These are phyloP conservation scores for Fraxinus paxiana DNA, from an alignment of 305 asterid species.

Conservation along the genomic window DNA sequence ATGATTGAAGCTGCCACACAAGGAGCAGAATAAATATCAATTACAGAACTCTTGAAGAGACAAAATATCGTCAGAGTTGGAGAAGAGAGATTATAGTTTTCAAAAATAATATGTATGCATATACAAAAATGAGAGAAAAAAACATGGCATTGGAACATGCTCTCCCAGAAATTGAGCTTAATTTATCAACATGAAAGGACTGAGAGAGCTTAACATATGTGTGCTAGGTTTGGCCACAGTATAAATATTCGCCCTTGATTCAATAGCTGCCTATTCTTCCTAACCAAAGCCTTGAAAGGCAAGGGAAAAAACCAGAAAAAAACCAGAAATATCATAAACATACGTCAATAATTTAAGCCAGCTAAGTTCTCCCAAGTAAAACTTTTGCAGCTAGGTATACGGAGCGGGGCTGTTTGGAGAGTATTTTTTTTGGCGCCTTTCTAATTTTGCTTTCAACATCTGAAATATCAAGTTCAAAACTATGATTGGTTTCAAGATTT, in stretches of 20 bases:
- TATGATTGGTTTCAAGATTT: background rate
- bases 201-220: background rate
- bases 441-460: background rate
- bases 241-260: background rate
- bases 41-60: background rate
- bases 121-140: background rate
- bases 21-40: background rate
- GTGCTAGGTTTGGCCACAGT: background rate
- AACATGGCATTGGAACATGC: background rate
- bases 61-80: background rate
- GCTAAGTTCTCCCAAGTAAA: background rate
- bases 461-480: background rate
- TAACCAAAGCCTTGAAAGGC: no score
- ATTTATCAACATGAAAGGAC: background rate
- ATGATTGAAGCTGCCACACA: slow-evolving; percentile 62
- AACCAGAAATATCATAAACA: background rate
- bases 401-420: background rate
- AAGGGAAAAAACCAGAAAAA: background rate
- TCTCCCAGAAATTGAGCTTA: background rate
- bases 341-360: background rate
- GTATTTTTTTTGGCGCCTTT: background rate
- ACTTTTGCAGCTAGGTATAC: background rate
- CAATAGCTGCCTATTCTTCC: no score
- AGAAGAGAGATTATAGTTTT: background rate
- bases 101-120: background rate